Evolutionary conservation across 2,329 filamentous ascomycete genomes (phyloP).

Genomic region (Talaromyces amestolkiae): DNA sequence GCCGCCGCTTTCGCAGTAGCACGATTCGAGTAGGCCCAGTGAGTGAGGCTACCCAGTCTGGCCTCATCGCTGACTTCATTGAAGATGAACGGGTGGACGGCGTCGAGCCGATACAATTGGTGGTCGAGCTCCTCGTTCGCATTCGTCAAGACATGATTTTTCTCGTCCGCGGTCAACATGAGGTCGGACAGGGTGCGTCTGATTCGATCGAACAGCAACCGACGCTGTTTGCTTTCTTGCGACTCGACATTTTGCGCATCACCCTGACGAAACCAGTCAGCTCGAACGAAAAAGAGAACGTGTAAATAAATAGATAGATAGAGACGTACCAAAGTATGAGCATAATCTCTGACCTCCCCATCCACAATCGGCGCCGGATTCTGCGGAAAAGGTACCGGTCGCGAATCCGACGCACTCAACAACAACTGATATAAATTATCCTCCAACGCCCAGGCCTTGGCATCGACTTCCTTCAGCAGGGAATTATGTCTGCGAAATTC

Average conservation of each 20-base stretch:
- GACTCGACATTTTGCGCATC: slow-evolving; percentile 30
- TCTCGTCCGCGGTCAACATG: slow-evolving; percentile 89
- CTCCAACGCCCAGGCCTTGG: slow-evolving; percentile 88
- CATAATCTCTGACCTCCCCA: slow-evolving; percentile 36
- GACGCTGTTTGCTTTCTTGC: slow-evolving; percentile 43
- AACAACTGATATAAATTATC: slow-evolving; percentile 76
- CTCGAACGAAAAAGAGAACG: background rate
- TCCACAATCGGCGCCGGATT: slow-evolving; percentile 38
- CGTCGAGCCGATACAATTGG: slow-evolving; percentile 79
- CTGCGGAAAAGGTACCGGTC: slow-evolving; percentile 33
- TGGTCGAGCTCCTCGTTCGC: slow-evolving; percentile 86
- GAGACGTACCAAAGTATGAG: slow-evolving; percentile 32
- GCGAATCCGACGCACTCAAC: slow-evolving; percentile 38
- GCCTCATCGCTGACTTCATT: slow-evolving; percentile 91
- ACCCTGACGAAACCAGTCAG: slow-evolving; percentile 24
- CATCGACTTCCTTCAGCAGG: slow-evolving; percentile 93
- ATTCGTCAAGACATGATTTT: slow-evolving; percentile 92
- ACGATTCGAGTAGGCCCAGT: slow-evolving; percentile 94
- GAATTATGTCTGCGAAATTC: slow-evolving; percentile 96
- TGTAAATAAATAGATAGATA: background rate
- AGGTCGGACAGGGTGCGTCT: slow-evolving; percentile 77
- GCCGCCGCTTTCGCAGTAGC: slow-evolving; percentile 59
- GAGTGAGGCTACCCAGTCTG: slow-evolving; percentile 82
- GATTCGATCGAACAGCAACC: slow-evolving; percentile 74
- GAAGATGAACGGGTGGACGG: slow-evolving; percentile 82